phyloP scores from a whole-genome alignment of 768 basidiomycete genomes.

The Podaxis mareebaensis region DNA sequence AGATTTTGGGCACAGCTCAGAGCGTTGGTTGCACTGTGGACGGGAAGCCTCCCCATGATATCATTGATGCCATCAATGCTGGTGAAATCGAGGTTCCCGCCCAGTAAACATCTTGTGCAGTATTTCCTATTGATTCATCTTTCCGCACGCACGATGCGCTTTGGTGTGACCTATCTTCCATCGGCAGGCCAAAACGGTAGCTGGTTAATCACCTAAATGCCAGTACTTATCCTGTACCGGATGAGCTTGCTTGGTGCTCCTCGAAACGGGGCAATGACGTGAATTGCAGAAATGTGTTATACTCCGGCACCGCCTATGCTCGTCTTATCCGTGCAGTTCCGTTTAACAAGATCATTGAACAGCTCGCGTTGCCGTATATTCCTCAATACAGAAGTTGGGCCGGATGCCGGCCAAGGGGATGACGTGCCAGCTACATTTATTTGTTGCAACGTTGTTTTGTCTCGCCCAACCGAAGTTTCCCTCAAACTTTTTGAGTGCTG shows the following conservation, averaged over 20 bases:
- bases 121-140: slow-evolving; percentile 24
- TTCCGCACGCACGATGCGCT: slow-evolving; percentile 10
- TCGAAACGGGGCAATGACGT: too few relatives aligned
- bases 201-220: not conserved
- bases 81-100: slow-evolving; percentile 87
- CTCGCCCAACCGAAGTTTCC: too few relatives aligned
- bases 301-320: too few relatives aligned
- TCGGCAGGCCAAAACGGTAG: not conserved
- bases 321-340: too few relatives aligned
- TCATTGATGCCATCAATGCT: slow-evolving; percentile 85
- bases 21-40: slow-evolving; percentile 96
- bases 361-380: too few relatives aligned
- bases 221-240: not conserved
- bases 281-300: too few relatives aligned
- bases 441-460: too few relatives aligned
- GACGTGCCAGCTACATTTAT: too few relatives aligned
- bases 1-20: slow-evolving; percentile 98
- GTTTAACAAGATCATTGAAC: too few relatives aligned
- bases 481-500: too few relatives aligned
- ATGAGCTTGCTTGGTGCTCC: not conserved
- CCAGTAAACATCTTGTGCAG: slow-evolving; percentile 54
- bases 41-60: slow-evolving; percentile 88
- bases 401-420: too few relatives aligned
- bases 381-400: too few relatives aligned
- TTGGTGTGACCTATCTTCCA: not conserved